phyloP scores from a whole-genome alignment of 371 early-diverging fungal genomes.

The Conidiobolus coronatus region DNA sequence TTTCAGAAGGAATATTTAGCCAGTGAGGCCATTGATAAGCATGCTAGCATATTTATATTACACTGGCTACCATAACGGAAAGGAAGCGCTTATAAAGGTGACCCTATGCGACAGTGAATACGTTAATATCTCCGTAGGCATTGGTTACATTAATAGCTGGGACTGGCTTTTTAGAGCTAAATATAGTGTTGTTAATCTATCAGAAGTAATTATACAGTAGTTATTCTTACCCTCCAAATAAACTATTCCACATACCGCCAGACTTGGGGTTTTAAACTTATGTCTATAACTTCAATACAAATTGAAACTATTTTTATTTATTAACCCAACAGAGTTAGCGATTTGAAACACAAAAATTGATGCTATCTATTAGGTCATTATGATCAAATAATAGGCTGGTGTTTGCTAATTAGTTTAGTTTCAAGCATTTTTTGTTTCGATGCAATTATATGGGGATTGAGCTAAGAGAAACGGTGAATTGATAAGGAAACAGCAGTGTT shows the following conservation, averaged over 20 bases:
- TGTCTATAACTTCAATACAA: no score
- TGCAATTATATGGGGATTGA: no score
- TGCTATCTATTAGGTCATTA: no score
- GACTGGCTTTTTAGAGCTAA: background rate
- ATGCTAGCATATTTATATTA: conserved; percentile 62
- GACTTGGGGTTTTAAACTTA: no score
- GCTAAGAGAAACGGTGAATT: no score
- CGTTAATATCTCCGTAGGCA: conserved; percentile 48
- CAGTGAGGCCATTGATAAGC: conserved; percentile 94
- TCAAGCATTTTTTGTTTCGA: no score
- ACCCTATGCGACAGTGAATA: conserved; percentile 92
- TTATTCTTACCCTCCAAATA: background rate
- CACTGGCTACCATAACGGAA: conserved; percentile 88
- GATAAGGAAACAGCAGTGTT: no score
- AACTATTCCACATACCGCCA: background rate
- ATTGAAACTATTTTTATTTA: no score
- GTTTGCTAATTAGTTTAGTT: no score
- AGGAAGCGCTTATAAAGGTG: conserved; percentile 90
- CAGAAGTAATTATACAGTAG: background rate
- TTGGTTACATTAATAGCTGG: conserved; percentile 6
- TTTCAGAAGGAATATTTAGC: conserved; percentile 74
- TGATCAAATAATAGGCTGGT: no score
- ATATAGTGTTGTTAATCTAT: background rate
- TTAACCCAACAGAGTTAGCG: no score
- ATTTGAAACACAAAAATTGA: no score